Percentiles rank a stretch among this genome's conserved stretches.
Conservation (phyloP, 257 asterid genomes). For the Solanum chiquidenum region DNA sequence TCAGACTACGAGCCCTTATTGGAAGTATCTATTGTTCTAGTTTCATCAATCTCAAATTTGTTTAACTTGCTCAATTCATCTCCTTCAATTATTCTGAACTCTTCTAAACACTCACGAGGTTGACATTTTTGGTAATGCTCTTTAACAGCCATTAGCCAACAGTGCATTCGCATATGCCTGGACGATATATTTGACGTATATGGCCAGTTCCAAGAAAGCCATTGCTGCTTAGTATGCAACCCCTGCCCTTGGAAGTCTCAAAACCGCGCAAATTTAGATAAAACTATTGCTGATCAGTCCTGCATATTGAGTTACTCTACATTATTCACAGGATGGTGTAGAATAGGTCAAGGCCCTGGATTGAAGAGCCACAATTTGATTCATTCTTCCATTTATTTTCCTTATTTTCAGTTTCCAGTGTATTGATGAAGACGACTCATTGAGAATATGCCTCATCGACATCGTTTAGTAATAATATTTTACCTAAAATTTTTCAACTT, state of each 20-base stretch:
- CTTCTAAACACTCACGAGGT: neutral
- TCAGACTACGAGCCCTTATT: neutral
- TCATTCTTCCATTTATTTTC: neutral
- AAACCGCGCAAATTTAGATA: neutral
- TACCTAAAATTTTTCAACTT: neutral
- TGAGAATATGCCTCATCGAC: neutral
- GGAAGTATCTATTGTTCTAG: neutral
- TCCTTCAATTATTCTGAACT: neutral
- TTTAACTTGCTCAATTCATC: neutral
- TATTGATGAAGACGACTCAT: neutral
- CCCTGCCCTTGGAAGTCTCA: neutral
- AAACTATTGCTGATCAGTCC: constrained; percentile 13
- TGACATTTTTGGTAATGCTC: neutral
- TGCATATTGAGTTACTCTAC: neutral
- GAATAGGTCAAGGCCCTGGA: neutral
- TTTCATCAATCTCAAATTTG: neutral
- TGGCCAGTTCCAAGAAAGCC: constrained; percentile 74
- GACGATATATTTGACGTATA: constrained; percentile 84
- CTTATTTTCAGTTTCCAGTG: neutral
- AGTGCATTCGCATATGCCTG: constrained; percentile 74
- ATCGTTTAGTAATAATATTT: neutral
- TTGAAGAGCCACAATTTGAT: neutral
- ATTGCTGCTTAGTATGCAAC: neutral
- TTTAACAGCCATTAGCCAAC: constrained; percentile 70
- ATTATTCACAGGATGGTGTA: neutral